Evolutionary conservation across 495 filamentous ascomycete genomes (phyloP), one percentile per base, ranked within the genome.

Genomic region (Pyronema omphalodes): DNA sequence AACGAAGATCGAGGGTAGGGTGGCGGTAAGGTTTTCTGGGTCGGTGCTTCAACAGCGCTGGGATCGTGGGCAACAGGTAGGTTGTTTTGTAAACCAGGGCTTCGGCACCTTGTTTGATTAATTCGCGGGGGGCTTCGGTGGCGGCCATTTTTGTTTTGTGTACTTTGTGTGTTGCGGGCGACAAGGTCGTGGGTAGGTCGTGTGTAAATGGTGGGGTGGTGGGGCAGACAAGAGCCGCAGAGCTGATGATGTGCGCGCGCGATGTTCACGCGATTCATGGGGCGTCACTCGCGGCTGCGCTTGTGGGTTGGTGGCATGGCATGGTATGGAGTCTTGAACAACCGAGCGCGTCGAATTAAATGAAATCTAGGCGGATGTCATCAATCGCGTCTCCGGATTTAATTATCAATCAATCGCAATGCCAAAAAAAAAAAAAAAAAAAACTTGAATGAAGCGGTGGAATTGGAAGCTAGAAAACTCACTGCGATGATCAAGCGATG

Each of bases 101-200:
- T 77, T 98, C 91, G 67, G 91, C 91, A 71, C 91, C 91, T 74
- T 95, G 91, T 37, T 82, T 77, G 55, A 95, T 75, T 62, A 91
- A 71, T 1, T 57, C 52, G 9, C 54, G 57, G 23, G 45, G 53
- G 11, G 45, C 19, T 11, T 41, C 29, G 53, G 34, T 23, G 48
- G 48, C 18, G n/a, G 48, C 19, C 34, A 51, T 51, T 37, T 17
- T 34, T 12, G 36, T 51, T 37, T 17, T 34, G 48, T 12, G 11
- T 15, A 11, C 19, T 12, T 48, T 12, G 1, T 47, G 44, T 11
- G 2, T 8, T 7, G 37, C n/a, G 37, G 37, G 11, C 12, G n/a
- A 37, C 12, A 19, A 8, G 48, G 48, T 35, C 1, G 34, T 47
- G 48, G 33, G 36, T 12, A 35, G 48, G 48, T 34, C 11, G 34